These are phyloP conservation scores for Leccinum cinnamomeum DNA, from an alignment of 1,284 basidiomycete species.

Conservation along the genomic window DNA sequence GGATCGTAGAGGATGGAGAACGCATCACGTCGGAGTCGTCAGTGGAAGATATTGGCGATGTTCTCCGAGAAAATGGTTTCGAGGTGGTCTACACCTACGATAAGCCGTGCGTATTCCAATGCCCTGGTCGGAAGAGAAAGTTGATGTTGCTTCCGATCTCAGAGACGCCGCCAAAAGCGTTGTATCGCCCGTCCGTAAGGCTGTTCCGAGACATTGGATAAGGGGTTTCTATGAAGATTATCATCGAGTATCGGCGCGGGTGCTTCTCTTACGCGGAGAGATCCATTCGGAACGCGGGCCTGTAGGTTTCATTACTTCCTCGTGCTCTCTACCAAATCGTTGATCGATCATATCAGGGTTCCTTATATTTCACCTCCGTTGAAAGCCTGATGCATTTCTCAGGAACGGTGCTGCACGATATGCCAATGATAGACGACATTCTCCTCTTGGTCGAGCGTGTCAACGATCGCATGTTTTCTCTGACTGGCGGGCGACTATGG, in stretches of 20 bases:
- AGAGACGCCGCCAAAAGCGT: constrained; percentile 48
- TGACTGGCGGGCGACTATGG: constrained; percentile 42
- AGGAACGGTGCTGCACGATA: constrained; percentile 36
- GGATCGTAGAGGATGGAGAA: constrained; percentile 23
- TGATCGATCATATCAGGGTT: constrained; percentile 30
- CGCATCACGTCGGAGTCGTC: constrained; percentile 25
- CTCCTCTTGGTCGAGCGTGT: constrained; percentile 36
- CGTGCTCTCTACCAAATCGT: not conserved
- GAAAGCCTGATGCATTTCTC: constrained; percentile 35
- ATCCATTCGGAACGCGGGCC: constrained; percentile 43
- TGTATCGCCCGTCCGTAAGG: constrained; percentile 37
- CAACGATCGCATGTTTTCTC: constrained; percentile 36
- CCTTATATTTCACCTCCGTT: constrained; percentile 41
- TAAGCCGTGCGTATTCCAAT: constrained; percentile 35
- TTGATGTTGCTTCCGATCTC: not conserved
- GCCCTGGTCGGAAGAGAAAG: not conserved
- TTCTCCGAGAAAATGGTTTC: constrained; percentile 39
- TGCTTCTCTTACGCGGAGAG: constrained; percentile 44
- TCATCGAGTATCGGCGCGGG: constrained; percentile 31
- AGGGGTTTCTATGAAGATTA: constrained; percentile 44
- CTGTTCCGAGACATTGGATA: constrained; percentile 34
- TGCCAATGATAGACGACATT: constrained; percentile 35
- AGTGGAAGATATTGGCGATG: constrained; percentile 31
- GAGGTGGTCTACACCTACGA: constrained; percentile 39
- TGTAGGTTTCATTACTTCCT: constrained; percentile 26